Conservation (phyloP, 257 asterid species). For the Capsicum chinense region DNA sequence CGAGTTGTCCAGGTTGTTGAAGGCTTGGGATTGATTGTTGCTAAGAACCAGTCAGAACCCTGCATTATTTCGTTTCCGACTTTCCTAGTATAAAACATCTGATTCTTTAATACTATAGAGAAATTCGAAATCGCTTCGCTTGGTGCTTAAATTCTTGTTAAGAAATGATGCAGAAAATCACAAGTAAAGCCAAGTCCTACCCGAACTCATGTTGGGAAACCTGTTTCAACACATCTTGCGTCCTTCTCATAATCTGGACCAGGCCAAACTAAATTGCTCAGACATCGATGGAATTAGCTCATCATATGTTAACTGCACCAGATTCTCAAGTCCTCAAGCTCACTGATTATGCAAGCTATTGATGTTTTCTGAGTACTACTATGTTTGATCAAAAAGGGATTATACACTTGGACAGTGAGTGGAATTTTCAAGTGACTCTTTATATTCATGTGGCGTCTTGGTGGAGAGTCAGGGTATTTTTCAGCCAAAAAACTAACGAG, state of each 20-base stretch:
- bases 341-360: background rate
- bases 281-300: background rate
- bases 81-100: conserved; percentile 28
- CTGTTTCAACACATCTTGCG: conserved; percentile 38
- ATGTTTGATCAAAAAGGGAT: background rate
- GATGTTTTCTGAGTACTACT: background rate
- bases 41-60: background rate
- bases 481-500: too few relatives aligned
- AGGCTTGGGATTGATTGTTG: conserved; percentile 45
- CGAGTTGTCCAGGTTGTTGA: conserved; percentile 26
- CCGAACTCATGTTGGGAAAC: conserved; percentile 42
- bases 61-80: background rate
- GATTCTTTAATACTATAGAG: background rate
- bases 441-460: too few relatives aligned
- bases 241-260: conserved; percentile 35
- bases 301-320: background rate
- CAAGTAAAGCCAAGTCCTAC: conserved; percentile 39
- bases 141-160: background rate
- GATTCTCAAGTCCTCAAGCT: background rate
- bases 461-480: too few relatives aligned
- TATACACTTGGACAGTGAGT: too few relatives aligned
- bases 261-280: background rate
- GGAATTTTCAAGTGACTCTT: too few relatives aligned
- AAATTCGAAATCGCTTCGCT: background rate
- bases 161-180: conserved; percentile 38